Evolutionary conservation across 2,329 filamentous ascomycete species (phyloP), one percentile per base, ranked within the genome.

Genomic region (Diaporthe aspalathi): DNA sequence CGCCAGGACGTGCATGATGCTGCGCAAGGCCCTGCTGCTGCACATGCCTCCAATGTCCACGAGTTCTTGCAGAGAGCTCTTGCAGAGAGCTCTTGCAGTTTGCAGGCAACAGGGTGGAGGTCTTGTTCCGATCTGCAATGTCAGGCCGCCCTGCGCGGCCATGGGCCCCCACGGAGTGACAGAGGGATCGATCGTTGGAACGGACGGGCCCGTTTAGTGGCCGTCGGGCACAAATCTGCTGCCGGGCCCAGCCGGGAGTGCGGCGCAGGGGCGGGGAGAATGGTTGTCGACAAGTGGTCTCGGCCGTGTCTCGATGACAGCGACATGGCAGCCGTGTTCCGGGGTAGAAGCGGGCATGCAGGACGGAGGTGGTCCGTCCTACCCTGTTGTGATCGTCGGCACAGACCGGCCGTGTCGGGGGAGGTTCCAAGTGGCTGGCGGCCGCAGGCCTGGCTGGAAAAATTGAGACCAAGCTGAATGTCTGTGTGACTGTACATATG

Each of bases 401-500:
- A 27, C 22, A 60, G 53, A 38, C 38, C 66, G 40, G 14, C n/a
- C 32, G 24, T 68, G 20, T n/a, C 43, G 54, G 47, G 27, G 27
- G 49, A 53, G 54, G 27, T 52, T 63, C 54, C 67, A 53, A 52
- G 47, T 70, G 67, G 53, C 47, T 70, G 45, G 52, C 47, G 40
- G 67, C 45, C 27, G 43, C 49, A 50, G 66, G 32, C 27, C 40
- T 50, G 22, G 53, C 29, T 50, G 53, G 53, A 8, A 32, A 60
- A 60, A 52, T 35, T 29, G 43, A 53, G 38, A 50, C 43, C 43
- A 52, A 50, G 29, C 35, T 49, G 38, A 35, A 12, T 53, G 43
- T 32, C 49, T 53, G 54, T 69, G 67, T 62, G 22, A 60, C 67
- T 69, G 32, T 14, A 62, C 67, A 69, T 43, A 32, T 63, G 67